Conservation (phyloP, 345 rosid species). For the Geranium brycei region DNA sequence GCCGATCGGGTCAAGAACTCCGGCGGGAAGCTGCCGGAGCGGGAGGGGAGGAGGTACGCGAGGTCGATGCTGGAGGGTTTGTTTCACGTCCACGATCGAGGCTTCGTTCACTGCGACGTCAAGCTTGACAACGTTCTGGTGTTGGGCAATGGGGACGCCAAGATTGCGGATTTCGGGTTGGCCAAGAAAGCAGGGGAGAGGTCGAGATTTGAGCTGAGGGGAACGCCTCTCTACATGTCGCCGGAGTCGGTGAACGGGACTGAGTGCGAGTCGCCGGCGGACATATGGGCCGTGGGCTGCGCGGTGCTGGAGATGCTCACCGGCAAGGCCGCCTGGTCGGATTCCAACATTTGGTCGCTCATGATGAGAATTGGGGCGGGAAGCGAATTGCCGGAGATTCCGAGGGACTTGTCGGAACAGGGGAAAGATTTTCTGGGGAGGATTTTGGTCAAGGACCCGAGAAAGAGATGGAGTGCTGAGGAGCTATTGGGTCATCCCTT, state of each 20-base stretch:
- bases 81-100: slow-evolving; percentile 39
- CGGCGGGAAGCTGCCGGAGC: slow-evolving; percentile 37
- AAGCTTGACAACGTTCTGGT: slow-evolving; percentile 49
- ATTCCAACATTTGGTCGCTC: slow-evolving; percentile 5
- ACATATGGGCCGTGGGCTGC: slow-evolving; percentile 30
- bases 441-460: slow-evolving; percentile 19
- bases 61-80: slow-evolving; percentile 47
- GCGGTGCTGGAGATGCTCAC: slow-evolving; percentile 24
- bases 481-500: slow-evolving; percentile 25
- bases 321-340: slow-evolving; percentile 21
- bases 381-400: slow-evolving; percentile 17
- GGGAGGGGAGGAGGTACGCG: slow-evolving; percentile 32
- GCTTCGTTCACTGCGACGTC: slow-evolving; percentile 63
- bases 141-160: slow-evolving; percentile 27
- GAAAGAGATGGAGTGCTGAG: slow-evolving; percentile 22
- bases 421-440: slow-evolving; percentile 23
- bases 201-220: slow-evolving; percentile 9
- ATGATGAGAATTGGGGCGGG: slow-evolving; percentile 11
- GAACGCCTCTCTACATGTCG: slow-evolving; percentile 26
- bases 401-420: slow-evolving; percentile 12
- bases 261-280: slow-evolving; percentile 16
- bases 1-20: slow-evolving; percentile 16
- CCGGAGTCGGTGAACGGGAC: slow-evolving; percentile 23
- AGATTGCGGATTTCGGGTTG: slow-evolving; percentile 71
- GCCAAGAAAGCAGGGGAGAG: slow-evolving; percentile 25